A percentile compares a stretch with the other conserved stretches of the same genome.
Evolutionary conservation across 1,139 yeast species (phyloP).

Genomic region (Hansenula anomala): DNA sequence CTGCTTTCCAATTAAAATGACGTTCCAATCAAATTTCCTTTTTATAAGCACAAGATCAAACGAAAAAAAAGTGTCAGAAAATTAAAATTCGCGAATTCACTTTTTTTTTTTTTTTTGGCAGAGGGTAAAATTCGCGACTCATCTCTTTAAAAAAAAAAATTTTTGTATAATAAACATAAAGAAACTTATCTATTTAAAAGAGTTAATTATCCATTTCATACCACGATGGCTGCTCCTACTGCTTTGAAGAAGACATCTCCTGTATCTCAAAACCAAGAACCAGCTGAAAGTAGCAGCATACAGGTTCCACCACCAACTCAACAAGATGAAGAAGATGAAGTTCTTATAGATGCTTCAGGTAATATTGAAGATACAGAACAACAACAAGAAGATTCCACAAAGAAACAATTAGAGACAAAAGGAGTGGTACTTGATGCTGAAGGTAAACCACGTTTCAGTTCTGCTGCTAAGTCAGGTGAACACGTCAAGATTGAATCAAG

Average conservation of each 20-base stretch:
- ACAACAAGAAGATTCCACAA: constrained; percentile 15
- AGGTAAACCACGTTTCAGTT: constrained; percentile 85
- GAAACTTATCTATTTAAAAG: too few species aligned
- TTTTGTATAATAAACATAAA: background rate
- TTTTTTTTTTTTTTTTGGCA: too few species aligned
- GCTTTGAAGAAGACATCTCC: constrained; percentile 30
- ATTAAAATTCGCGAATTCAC: too few species aligned
- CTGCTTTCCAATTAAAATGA: too few species aligned
- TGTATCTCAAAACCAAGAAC: background rate
- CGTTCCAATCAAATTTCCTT: too few species aligned
- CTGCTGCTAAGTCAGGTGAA: constrained; percentile 63
- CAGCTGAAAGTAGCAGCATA: constrained; percentile 5
- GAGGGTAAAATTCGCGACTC: too few species aligned
- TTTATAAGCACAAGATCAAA: too few species aligned
- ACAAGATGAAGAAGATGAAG: constrained; percentile 49
- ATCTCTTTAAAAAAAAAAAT: constrained; percentile 3
- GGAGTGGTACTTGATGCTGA: constrained; percentile 76
- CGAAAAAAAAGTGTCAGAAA: too few species aligned
- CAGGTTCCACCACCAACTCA: constrained; percentile 14
- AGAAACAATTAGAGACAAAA: constrained; percentile 32
- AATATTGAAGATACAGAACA: constrained; percentile 22
- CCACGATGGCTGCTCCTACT: constrained; percentile 70
- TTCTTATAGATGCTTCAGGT: constrained; percentile 60
- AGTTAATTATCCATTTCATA: too few species aligned
- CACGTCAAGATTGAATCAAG: constrained; percentile 79